A percentile compares a stretch with the other conserved stretches of the same genome.
These are phyloP conservation scores for Naganishia sp. DNA, from an alignment of 1,284 basidiomycete species.

Conservation along the genomic window DNA sequence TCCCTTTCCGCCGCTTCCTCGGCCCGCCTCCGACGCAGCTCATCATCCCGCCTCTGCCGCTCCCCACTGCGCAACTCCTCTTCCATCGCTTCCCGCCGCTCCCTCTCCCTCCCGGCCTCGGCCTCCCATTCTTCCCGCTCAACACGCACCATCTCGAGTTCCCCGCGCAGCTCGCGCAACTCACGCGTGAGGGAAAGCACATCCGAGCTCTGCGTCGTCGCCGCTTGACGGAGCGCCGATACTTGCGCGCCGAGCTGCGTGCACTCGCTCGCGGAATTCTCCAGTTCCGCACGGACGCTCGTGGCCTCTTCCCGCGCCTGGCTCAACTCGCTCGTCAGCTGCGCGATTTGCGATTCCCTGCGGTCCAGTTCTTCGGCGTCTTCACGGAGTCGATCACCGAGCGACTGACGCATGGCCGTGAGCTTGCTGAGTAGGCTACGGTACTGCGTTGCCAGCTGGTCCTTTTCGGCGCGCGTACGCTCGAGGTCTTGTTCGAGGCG, in stretches of 20 bases:
- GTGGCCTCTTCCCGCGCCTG: slow-evolving; percentile 69
- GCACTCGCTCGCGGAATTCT: slow-evolving; percentile 70
- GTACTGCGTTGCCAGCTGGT: slow-evolving; percentile 80
- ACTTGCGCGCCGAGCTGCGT: slow-evolving; percentile 70
- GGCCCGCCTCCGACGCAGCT: slow-evolving; percentile 61
- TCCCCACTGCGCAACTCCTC: slow-evolving; percentile 62
- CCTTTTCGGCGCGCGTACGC: slow-evolving; percentile 70
- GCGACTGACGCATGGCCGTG: slow-evolving; percentile 85
- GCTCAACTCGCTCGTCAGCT: slow-evolving; percentile 72
- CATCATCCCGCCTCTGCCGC: slow-evolving; percentile 67
- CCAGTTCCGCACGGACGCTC: slow-evolving; percentile 74
- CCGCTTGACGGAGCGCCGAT: slow-evolving; percentile 56
- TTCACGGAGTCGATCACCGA: slow-evolving; percentile 92
- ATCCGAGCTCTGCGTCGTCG: slow-evolving; percentile 65
- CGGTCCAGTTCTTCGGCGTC: slow-evolving; percentile 97
- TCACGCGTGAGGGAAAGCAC: slow-evolving; percentile 73
- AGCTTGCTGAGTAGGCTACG: slow-evolving; percentile 81
- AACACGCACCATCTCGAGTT: slow-evolving; percentile 77
- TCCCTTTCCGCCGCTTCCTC: slow-evolving; percentile 67
- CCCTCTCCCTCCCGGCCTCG: slow-evolving; percentile 71
- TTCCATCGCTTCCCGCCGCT: slow-evolving; percentile 68
- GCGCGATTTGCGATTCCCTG: slow-evolving; percentile 75
- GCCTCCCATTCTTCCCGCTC: slow-evolving; percentile 88
- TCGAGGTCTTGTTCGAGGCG: slow-evolving; percentile 53
- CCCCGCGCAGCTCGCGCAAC: slow-evolving; percentile 73